These are phyloP conservation scores for Saccharomycopsis fermentans DNA, from an alignment of 805 yeast genomes.

Conservation along the genomic window DNA sequence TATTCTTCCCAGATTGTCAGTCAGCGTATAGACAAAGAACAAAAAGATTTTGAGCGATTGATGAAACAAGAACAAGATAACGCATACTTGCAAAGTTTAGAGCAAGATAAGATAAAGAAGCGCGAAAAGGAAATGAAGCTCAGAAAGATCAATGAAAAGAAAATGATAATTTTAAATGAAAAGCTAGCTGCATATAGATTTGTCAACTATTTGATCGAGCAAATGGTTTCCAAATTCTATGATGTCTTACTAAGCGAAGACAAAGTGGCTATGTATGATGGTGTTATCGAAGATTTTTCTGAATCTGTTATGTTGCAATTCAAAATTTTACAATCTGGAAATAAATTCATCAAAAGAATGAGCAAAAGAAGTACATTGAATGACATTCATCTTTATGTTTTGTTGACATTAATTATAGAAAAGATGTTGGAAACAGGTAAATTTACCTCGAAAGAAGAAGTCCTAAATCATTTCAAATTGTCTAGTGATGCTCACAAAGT, in stretches of 20 bases:
- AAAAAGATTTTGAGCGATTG: conserved; percentile 45
- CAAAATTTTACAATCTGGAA: conserved; percentile 41
- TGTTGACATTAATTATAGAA: conserved; percentile 7
- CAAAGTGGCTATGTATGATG: not conserved
- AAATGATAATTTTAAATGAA: conserved; percentile 11
- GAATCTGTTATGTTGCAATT: conserved; percentile 38
- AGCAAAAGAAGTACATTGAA: conserved; percentile 28
- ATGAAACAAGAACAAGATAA: conserved; percentile 55
- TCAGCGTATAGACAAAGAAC: conserved; percentile 52
- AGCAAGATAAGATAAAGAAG: conserved; percentile 46
- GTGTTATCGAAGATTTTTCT: conserved; percentile 21
- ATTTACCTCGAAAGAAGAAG: not conserved
- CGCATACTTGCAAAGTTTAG: conserved; percentile 53
- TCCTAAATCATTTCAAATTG: not conserved
- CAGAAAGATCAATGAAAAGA: conserved; percentile 9
- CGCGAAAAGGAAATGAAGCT: conserved; percentile 20
- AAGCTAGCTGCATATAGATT: conserved; percentile 15
- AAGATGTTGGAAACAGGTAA: not conserved
- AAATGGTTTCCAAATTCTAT: conserved; percentile 1
- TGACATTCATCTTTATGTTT: conserved; percentile 42
- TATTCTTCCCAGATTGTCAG: conserved; percentile 45
- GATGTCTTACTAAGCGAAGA: conserved; percentile 1
- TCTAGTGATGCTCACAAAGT: not conserved
- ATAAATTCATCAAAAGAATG: conserved; percentile 37
- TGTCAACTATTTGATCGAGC: conserved; percentile 10